These are phyloP conservation scores for Pseudocercospora eumusae DNA, from an alignment of 2,329 filamentous ascomycete genomes.

Conservation along the genomic window DNA sequence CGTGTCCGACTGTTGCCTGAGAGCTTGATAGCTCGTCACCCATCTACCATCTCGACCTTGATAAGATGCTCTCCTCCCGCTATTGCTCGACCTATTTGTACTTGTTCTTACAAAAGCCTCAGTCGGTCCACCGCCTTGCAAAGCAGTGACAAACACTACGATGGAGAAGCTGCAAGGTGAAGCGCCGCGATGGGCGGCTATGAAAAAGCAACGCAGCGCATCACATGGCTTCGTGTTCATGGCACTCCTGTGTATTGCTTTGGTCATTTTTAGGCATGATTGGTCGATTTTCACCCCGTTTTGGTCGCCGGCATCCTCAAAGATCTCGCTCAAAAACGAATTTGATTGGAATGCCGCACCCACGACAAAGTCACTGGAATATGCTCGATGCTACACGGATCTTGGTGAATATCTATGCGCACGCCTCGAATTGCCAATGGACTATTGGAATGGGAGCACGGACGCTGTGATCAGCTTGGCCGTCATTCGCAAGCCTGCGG, in stretches of 20 bases:
- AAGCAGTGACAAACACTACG: background rate
- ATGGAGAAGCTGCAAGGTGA: background rate
- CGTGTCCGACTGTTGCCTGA: background rate
- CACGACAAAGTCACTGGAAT: background rate
- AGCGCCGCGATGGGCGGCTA: background rate
- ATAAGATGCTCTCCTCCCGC: background rate
- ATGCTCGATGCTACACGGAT: background rate
- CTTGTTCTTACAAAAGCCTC: background rate
- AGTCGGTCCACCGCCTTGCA: background rate
- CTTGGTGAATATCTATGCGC: constrained; percentile 45
- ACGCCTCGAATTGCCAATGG: constrained; percentile 53
- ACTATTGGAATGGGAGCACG: constrained; percentile 44
- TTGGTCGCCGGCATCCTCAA: background rate
- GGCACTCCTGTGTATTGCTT: background rate
- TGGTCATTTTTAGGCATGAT: background rate
- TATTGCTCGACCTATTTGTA: background rate
- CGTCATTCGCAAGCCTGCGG: constrained; percentile 51
- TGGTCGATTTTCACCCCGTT: background rate
- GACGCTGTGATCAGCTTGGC: constrained; percentile 40
- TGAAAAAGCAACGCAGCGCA: background rate
- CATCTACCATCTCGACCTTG: background rate
- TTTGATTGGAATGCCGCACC: constrained; percentile 1
- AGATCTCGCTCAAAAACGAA: background rate
- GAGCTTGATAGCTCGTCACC: background rate
- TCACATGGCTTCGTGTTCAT: background rate